Evolutionary conservation across 345 rosid genomes (phyloP).

Genomic region (Brassica juncea): DNA sequence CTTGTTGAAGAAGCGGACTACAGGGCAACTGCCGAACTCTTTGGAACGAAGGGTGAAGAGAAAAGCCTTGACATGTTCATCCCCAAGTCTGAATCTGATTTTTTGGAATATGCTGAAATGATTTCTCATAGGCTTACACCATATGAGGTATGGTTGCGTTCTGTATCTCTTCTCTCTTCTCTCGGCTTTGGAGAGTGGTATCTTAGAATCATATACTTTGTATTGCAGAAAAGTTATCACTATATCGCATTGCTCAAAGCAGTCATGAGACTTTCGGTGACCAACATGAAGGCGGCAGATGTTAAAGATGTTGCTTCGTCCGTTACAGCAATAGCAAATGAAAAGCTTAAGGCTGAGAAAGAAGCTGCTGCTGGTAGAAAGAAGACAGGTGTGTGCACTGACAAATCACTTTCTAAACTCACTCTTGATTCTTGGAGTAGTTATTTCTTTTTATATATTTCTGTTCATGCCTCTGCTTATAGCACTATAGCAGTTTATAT

Average conservation of each 20-base stretch:
- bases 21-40: slow-evolving; percentile 69
- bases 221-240: slow-evolving; percentile 87
- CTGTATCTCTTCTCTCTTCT: neutral
- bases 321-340: slow-evolving; percentile 85
- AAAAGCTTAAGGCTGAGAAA: slow-evolving; percentile 90
- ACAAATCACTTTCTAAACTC: neutral
- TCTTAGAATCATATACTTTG: neutral
- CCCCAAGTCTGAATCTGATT: slow-evolving; percentile 93
- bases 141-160: slow-evolving; percentile 54
- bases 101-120: slow-evolving; percentile 86
- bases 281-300: slow-evolving; percentile 80
- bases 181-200: neutral
- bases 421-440: neutral
- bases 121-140: slow-evolving; percentile 70
- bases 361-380: slow-evolving; percentile 81
- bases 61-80: slow-evolving; percentile 67
- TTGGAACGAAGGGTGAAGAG: slow-evolving; percentile 60
- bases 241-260: slow-evolving; percentile 74
- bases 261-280: slow-evolving; percentile 82
- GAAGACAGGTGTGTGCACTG: slow-evolving; percentile 62
- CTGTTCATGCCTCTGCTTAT: neutral
- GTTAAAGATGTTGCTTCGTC: slow-evolving; percentile 92
- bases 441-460: neutral
- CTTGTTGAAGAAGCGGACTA: slow-evolving; percentile 97
- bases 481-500: neutral